phyloP scores from a whole-genome alignment of 2,329 filamentous ascomycete species.

The Neocucurbitaria cava region DNA sequence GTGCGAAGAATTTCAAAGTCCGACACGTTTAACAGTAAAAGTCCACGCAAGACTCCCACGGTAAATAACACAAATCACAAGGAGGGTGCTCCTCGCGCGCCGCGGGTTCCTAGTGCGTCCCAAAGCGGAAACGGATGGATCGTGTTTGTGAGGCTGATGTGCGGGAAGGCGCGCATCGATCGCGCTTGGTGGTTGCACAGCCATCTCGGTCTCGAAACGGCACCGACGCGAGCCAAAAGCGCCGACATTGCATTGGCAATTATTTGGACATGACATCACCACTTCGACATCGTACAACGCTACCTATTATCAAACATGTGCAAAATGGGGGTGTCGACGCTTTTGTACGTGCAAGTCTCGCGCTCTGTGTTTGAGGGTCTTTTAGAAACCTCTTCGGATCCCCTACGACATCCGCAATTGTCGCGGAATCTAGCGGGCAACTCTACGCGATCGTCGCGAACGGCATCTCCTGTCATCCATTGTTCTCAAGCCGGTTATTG shows the following conservation, averaged over 20 bases:
- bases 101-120: slow-evolving; percentile 17
- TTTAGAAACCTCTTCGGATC: slow-evolving; percentile 3
- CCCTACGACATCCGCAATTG: slow-evolving; percentile 2
- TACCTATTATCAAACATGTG: slow-evolving; percentile 7
- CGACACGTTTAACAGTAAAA: background rate
- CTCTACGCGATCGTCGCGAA: slow-evolving; percentile 5
- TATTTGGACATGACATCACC: slow-evolving; percentile 26
- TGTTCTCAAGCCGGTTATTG: slow-evolving; percentile 1
- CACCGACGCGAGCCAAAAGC: slow-evolving; percentile 22
- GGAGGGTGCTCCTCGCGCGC: too few relatives aligned
- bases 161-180: slow-evolving; percentile 17
- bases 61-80: background rate
- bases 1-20: background rate
- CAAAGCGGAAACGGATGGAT: slow-evolving; percentile 6
- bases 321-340: slow-evolving; percentile 14
- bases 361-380: background rate
- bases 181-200: background rate
- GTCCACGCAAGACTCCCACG: too few relatives aligned
- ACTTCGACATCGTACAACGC: slow-evolving; percentile 9
- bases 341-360: slow-evolving; percentile 7
- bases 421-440: background rate
- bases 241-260: slow-evolving; percentile 1
- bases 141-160: slow-evolving; percentile 15
- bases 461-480: background rate
- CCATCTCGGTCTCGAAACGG: slow-evolving; percentile 14